Evolutionary conservation across 2,329 filamentous ascomycete species (phyloP), one percentile per base, ranked within the genome.

Genomic region (Xylariaceae sp.): DNA sequence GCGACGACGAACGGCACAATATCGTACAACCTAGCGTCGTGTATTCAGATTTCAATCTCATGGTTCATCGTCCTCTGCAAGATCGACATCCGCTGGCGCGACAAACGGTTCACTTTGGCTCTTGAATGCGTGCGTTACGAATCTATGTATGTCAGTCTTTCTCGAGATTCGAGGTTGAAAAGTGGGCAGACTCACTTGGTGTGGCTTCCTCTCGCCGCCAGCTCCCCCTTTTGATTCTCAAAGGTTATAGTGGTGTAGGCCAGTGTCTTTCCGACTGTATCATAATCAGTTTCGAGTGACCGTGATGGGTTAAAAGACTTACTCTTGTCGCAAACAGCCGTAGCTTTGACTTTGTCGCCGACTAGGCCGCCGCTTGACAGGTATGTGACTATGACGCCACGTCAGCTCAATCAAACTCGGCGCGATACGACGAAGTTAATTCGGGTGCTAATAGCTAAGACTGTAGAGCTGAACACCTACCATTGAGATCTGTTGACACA

Each of bases 401-500:
- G 40, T 65, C 17, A 60, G 48, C 17, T 38, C 19, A 28, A 28
- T 38, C 34, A 5, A 16, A 38, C 16, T 38, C 13, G 34, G 13
- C 9, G 13, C 34, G 13, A 14, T 5, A 5, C 10, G 13, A 10
- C 13, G 10, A 38, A 16, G 13, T 16, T 16, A 22, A 46, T 41
- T 31, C 12, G 22, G 6, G 4, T 10, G 36, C 18, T 7, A 31
- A 13, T 11, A 17, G 22, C 1, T 6, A 11, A 46, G 16, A 42
- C 17, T 42, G 40, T 17, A 42, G 5, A n/a, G 19, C 7, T 40
- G 16, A 38, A n/a, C 7, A 14, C 57, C 36, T 66, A 83, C 83
- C 81, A 48, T 84, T 87, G 13, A 87, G 65, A 57, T 87, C 83
- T 0, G 83, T 87, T 2, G 83, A 83, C 3, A 87, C 83, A 11